These are phyloP conservation scores for Podaxis sp. DNA, from an alignment of 768 basidiomycete species.

Conservation along the genomic window DNA sequence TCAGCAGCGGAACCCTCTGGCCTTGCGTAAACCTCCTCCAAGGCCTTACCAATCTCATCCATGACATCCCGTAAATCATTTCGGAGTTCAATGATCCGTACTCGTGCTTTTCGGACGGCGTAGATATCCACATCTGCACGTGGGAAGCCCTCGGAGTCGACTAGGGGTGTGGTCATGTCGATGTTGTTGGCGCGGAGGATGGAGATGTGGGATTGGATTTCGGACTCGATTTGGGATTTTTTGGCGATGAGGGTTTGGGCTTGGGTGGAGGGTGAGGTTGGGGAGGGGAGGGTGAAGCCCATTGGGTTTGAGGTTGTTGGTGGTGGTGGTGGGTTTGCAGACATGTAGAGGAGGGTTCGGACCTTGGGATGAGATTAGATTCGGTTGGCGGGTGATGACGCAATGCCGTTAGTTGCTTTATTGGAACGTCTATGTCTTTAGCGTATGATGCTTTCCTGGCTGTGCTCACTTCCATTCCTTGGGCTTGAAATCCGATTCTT, in stretches of 20 bases:
- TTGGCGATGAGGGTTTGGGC: slow-evolving; percentile 64
- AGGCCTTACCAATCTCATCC: slow-evolving; percentile 62
- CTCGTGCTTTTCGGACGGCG: slow-evolving; percentile 72
- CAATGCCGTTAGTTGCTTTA: neutral
- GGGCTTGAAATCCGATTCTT: neutral
- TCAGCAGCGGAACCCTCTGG: neutral
- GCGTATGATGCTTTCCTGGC: neutral
- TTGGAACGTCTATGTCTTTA: neutral
- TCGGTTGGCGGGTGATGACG: neutral
- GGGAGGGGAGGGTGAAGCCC: slow-evolving; percentile 47
- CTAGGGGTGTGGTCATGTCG: slow-evolving; percentile 70
- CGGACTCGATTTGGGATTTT: slow-evolving; percentile 73
- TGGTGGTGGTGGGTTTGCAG: neutral
- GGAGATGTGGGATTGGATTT: slow-evolving; percentile 61
- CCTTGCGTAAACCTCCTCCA: slow-evolving; percentile 63
- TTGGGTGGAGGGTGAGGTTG: slow-evolving; percentile 48
- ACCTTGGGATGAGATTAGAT: neutral
- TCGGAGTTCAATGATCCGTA: slow-evolving; percentile 74
- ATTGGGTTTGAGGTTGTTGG: slow-evolving; percentile 25
- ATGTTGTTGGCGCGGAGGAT: slow-evolving; percentile 65
- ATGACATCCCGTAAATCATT: slow-evolving; percentile 74
- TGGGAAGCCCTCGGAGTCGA: slow-evolving; percentile 89
- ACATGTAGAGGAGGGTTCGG: neutral
- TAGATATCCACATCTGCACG: slow-evolving; percentile 84
- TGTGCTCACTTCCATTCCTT: too few relatives aligned